Evolutionary conservation across 805 yeast genomes (phyloP).

Genomic region (Blastobotrys peoriensis): DNA sequence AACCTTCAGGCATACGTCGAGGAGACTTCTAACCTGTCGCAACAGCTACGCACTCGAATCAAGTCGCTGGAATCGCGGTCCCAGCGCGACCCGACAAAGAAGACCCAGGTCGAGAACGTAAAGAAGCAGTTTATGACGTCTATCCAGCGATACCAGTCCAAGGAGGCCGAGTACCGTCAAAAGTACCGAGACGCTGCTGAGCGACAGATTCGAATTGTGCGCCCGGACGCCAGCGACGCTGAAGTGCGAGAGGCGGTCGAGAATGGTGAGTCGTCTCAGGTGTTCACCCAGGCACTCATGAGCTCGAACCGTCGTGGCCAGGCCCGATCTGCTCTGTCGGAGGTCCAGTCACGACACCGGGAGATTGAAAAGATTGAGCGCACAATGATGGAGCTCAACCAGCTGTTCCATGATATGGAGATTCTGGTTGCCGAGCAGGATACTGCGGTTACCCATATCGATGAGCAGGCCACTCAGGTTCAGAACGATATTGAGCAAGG

Average conservation of each 20-base stretch:
- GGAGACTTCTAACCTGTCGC: slow-evolving; percentile 75
- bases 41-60: slow-evolving; percentile 66
- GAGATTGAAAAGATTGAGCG: slow-evolving; percentile 92
- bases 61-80: slow-evolving; percentile 60
- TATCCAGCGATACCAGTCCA: slow-evolving; percentile 79
- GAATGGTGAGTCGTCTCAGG: slow-evolving; percentile 77
- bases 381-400: slow-evolving; percentile 92
- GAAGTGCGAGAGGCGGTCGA: slow-evolving; percentile 83
- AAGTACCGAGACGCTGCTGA: slow-evolving; percentile 82
- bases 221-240: slow-evolving; percentile 49
- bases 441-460: slow-evolving; percentile 74
- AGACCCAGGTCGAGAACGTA: slow-evolving; percentile 83
- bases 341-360: slow-evolving; percentile 92
- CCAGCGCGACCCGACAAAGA: slow-evolving; percentile 62
- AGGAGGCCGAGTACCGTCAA: slow-evolving; percentile 82
- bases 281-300: slow-evolving; percentile 77
- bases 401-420: slow-evolving; percentile 93
- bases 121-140: slow-evolving; percentile 79
- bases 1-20: slow-evolving; percentile 72
- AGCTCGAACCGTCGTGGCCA: slow-evolving; percentile 44
- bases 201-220: slow-evolving; percentile 80
- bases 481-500: slow-evolving; percentile 91
- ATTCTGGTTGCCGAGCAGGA: slow-evolving; percentile 94
- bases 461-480: slow-evolving; percentile 73
- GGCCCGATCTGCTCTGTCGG: slow-evolving; percentile 90